A percentile compares a stretch with the other conserved stretches of the same genome.
phyloP scores from a whole-genome alignment of 164 flowering plant genomes.

The Malania oleifera region DNA sequence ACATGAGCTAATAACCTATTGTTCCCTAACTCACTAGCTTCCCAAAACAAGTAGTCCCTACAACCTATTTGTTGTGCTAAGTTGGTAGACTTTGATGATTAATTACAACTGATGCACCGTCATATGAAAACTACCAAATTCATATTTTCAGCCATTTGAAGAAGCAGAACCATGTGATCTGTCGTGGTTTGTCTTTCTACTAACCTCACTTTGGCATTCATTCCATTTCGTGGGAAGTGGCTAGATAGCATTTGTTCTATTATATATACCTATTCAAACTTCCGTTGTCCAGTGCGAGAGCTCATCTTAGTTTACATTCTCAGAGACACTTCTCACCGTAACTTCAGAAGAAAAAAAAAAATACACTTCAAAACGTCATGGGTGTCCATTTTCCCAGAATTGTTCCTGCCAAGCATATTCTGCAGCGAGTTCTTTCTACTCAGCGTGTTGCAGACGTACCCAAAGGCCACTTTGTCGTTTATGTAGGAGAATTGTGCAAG shows the following conservation, averaged over 20 bases:
- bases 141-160: background rate
- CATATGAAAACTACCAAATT: background rate
- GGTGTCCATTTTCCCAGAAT: background rate
- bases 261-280: background rate
- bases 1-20: no score
- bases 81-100: background rate
- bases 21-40: no score
- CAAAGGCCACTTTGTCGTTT: background rate
- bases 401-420: background rate
- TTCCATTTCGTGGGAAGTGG: background rate
- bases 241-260: background rate
- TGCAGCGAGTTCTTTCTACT: background rate
- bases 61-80: background rate
- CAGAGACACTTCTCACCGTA: no score
- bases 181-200: background rate
- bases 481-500: background rate
- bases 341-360: background rate
- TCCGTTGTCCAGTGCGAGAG: no score
- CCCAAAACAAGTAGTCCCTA: no score
- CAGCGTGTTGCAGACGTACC: background rate
- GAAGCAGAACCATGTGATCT: background rate
- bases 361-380: background rate
- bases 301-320: no score
- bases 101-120: background rate
- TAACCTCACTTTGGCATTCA: no score